phyloP scores from a whole-genome alignment of 768 basidiomycete species.

The Lactarius pseudohatsudake region DNA sequence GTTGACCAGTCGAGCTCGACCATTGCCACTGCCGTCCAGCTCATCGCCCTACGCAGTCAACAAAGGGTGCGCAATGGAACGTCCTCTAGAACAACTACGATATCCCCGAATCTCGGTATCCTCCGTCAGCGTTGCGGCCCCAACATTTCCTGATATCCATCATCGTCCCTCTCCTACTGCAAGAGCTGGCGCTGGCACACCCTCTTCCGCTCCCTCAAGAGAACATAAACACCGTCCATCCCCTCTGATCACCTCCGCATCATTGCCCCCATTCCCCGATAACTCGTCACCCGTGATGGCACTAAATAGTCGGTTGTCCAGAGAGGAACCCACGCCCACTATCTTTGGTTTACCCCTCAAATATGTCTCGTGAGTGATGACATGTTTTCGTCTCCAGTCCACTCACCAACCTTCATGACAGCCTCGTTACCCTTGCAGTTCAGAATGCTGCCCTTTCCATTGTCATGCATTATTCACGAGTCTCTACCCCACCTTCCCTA shows the following conservation, averaged over 20 bases:
- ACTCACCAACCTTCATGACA: conserved; percentile 33
- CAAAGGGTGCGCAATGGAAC: conserved; percentile 15
- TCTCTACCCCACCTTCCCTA: conserved; percentile 71
- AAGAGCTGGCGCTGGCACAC: conserved; percentile 42
- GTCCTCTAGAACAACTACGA: conserved; percentile 19
- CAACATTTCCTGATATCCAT: conserved; percentile 53
- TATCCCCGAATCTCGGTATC: conserved; percentile 25
- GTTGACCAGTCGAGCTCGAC: neutral
- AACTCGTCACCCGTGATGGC: conserved; percentile 23
- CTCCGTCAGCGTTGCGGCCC: conserved; percentile 26
- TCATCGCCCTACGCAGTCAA: neutral
- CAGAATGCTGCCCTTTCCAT: conserved; percentile 96
- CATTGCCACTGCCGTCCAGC: neutral
- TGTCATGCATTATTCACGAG: conserved; percentile 98
- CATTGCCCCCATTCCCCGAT: conserved; percentile 24
- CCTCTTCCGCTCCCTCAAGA: conserved; percentile 44
- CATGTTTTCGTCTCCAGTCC: neutral
- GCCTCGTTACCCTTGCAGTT: conserved; percentile 82
- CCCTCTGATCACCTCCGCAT: conserved; percentile 29
- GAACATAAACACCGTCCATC: conserved; percentile 39
- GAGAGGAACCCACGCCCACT: conserved; percentile 42
- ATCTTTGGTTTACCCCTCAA: conserved; percentile 74
- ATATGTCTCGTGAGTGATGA: conserved; percentile 69
- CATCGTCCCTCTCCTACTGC: conserved; percentile 58
- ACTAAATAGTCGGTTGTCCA: conserved; percentile 13